Conservation (phyloP, 148 eudicot genomes). For the Silene uniflora region DNA sequence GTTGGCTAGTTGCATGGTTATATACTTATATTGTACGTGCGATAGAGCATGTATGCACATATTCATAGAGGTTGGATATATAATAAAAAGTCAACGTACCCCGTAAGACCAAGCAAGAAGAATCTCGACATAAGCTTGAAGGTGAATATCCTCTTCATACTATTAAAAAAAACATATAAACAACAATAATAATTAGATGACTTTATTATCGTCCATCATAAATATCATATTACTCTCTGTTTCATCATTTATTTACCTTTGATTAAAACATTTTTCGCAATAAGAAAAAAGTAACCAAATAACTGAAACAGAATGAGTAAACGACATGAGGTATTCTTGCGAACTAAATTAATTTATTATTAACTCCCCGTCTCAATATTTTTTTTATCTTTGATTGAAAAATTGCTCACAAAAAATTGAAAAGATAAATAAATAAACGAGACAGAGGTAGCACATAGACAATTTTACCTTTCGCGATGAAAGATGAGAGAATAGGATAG, state of each 20-base stretch:
- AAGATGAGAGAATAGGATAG: conserved; percentile 43
- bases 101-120: conserved; percentile 67
- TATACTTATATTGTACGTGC: conserved; percentile 16
- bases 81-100: conserved; percentile 37
- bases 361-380: too few relatives aligned
- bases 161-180: conserved; percentile 4
- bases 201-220: neutral
- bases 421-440: too few relatives aligned
- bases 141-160: conserved; percentile 39
- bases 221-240: too few relatives aligned
- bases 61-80: neutral
- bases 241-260: too few relatives aligned
- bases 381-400: too few relatives aligned
- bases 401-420: too few relatives aligned
- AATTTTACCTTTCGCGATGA: conserved; percentile 40
- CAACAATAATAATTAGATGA: neutral
- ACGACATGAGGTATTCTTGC: too few relatives aligned
- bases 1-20: neutral
- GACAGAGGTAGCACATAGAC: too few relatives aligned
- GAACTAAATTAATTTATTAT: too few relatives aligned
- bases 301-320: too few relatives aligned
- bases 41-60: neutral
- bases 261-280: too few relatives aligned
- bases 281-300: too few relatives aligned
- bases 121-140: conserved; percentile 38